Conservation (phyloP, 192 early-diverging fungal genomes). For the Coemansia sp. region DNA sequence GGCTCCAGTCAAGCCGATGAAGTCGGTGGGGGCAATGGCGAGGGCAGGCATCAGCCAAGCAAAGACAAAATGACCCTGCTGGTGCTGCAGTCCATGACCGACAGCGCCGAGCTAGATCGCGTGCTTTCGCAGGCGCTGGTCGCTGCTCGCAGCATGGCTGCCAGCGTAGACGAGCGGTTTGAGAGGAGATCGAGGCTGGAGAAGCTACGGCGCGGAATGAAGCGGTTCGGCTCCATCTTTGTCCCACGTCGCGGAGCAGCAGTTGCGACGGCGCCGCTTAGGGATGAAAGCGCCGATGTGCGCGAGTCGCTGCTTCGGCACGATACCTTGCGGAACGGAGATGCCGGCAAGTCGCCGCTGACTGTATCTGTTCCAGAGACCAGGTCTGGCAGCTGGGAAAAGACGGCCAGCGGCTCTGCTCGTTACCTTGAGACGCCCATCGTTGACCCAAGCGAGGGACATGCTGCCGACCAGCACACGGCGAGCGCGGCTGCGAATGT, state of each 20-base stretch:
- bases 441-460: neutral
- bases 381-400: slow-evolving; percentile 3
- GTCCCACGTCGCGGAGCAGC: slow-evolving; percentile 3
- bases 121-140: slow-evolving; percentile 26
- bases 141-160: slow-evolving; percentile 15
- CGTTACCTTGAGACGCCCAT: neutral
- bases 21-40: neutral
- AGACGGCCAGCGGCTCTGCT: neutral
- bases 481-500: too few species aligned
- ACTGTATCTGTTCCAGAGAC: neutral
- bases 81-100: slow-evolving; percentile 37
- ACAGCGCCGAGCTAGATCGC: slow-evolving; percentile 16
- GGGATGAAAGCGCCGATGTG: neutral
- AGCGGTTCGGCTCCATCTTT: slow-evolving; percentile 38
- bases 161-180: slow-evolving; percentile 40
- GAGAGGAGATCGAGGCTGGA: slow-evolving; percentile 25
- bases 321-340: neutral
- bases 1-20: too few species aligned
- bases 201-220: slow-evolving; percentile 40
- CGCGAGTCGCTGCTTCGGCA: neutral
- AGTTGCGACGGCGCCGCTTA: neutral
- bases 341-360: neutral
- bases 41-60: neutral
- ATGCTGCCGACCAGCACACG: neutral
- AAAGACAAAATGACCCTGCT: slow-evolving; percentile 27